Conservation (phyloP, 2,329 filamentous ascomycete genomes). For the Onygena corvina region DNA sequence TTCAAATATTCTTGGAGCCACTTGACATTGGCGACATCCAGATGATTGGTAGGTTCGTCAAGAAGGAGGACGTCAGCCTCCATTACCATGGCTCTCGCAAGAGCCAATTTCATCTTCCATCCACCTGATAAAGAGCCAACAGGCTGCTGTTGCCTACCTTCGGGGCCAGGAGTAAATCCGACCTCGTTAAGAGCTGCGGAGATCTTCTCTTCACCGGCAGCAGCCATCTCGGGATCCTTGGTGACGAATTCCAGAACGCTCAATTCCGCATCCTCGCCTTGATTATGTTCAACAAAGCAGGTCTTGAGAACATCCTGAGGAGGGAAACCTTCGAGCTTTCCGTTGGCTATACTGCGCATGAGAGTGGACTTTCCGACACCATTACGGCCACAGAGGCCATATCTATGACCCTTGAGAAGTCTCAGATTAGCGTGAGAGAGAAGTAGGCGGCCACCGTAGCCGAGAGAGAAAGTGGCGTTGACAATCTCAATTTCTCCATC, state of each 20-base stretch:
- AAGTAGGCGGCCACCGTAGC: slow-evolving; percentile 93
- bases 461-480: slow-evolving; percentile 93
- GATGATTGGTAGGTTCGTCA: slow-evolving; percentile 97
- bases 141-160: slow-evolving; percentile 75
- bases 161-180: slow-evolving; percentile 80
- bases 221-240: slow-evolving; percentile 76
- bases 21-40: slow-evolving; percentile 90
- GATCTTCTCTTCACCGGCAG: slow-evolving; percentile 69
- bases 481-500: slow-evolving; percentile 93
- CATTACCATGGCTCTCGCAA: slow-evolving; percentile 93
- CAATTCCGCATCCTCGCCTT: slow-evolving; percentile 92
- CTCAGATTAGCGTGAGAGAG: slow-evolving; percentile 92
- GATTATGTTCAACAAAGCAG: slow-evolving; percentile 98
- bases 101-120: slow-evolving; percentile 99
- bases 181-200: slow-evolving; percentile 76
- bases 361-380: slow-evolving; percentile 98
- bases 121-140: slow-evolving; percentile 93
- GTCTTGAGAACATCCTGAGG: slow-evolving; percentile 83
- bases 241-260: slow-evolving; percentile 87
- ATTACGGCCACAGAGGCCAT: slow-evolving; percentile 92
- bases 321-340: slow-evolving; percentile 95
- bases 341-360: slow-evolving; percentile 90
- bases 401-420: slow-evolving; percentile 89
- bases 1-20: slow-evolving; percentile 95
- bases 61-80: slow-evolving; percentile 91